These are phyloP conservation scores for Hibiscus syriacus DNA, from an alignment of 345 rosid genomes.

Conservation along the genomic window DNA sequence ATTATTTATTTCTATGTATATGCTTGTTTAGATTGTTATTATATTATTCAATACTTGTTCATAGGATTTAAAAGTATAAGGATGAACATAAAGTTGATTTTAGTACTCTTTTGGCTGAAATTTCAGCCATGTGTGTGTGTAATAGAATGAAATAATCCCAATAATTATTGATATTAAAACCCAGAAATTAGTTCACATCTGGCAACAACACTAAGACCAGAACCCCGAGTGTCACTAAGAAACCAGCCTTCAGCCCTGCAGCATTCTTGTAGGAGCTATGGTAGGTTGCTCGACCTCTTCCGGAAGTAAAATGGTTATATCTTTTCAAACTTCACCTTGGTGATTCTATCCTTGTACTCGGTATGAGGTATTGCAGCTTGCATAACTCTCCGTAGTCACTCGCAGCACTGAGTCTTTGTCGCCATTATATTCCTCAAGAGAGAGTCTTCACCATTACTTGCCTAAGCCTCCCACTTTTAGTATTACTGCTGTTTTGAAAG, in stretches of 20 bases:
- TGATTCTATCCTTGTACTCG: neutral
- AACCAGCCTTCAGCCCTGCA: neutral
- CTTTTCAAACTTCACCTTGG: neutral
- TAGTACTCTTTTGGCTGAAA: neutral
- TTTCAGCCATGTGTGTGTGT: too few relatives aligned
- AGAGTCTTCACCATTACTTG: neutral
- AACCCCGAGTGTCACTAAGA: neutral
- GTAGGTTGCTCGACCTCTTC: neutral
- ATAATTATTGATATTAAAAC: neutral
- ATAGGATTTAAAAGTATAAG: neutral
- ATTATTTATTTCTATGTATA: too few relatives aligned
- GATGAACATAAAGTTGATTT: neutral
- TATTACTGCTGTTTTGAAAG: too few relatives aligned
- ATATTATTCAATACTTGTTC: neutral
- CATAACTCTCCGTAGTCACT: neutral
- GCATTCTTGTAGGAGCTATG: neutral
- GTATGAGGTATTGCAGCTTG: neutral
- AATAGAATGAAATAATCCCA: neutral
- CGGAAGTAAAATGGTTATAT: neutral
- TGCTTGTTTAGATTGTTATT: conserved; percentile 11
- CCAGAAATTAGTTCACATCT: neutral
- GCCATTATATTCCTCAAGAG: neutral
- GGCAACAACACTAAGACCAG: neutral
- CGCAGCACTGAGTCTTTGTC: neutral
- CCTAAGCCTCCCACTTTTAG: neutral